A percentile compares a stretch with the other conserved stretches of the same genome.
Evolutionary conservation across 371 early-diverging fungal genomes (phyloP).

Genomic region (Blakeslea trispora): DNA sequence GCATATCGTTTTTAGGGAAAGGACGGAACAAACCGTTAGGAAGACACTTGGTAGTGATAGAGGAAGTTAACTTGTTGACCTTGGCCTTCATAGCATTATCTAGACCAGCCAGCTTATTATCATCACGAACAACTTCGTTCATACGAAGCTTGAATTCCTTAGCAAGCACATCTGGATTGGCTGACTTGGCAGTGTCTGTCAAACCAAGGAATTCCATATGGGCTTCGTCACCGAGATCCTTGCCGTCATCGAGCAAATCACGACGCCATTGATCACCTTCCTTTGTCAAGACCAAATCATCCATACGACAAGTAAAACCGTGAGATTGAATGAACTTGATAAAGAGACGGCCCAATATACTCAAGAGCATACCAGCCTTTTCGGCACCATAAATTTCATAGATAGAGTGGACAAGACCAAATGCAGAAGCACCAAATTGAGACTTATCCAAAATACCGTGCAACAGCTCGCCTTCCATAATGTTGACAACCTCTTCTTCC

Average conservation of each 20-base stretch:
- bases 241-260: conserved; percentile 60
- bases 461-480: conserved; percentile 93
- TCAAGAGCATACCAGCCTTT: conserved; percentile 91
- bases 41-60: conserved; percentile 80
- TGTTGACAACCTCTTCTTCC: conserved; percentile 79
- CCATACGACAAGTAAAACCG: conserved; percentile 99
- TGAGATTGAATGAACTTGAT: conserved; percentile 89
- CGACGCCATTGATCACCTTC: conserved; percentile 82
- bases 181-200: conserved; percentile 46
- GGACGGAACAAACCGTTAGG: conserved; percentile 81
- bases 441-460: conserved; percentile 98
- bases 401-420: conserved; percentile 96
- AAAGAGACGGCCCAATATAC: conserved; percentile 93
- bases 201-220: conserved; percentile 75
- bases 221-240: conserved; percentile 68
- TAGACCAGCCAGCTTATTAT: conserved; percentile 86
- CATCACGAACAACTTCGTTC: conserved; percentile 84
- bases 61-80: conserved; percentile 83
- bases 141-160: conserved; percentile 72
- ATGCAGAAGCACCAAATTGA: conserved; percentile 94
- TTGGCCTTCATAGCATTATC: conserved; percentile 90
- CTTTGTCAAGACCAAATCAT: conserved; percentile 92
- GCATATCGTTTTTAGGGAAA: conserved; percentile 98
- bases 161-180: conserved; percentile 32
- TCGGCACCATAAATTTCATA: conserved; percentile 97